phyloP scores from a whole-genome alignment of 2,329 filamentous ascomycete genomes.

The Colletotrichum phormii region DNA sequence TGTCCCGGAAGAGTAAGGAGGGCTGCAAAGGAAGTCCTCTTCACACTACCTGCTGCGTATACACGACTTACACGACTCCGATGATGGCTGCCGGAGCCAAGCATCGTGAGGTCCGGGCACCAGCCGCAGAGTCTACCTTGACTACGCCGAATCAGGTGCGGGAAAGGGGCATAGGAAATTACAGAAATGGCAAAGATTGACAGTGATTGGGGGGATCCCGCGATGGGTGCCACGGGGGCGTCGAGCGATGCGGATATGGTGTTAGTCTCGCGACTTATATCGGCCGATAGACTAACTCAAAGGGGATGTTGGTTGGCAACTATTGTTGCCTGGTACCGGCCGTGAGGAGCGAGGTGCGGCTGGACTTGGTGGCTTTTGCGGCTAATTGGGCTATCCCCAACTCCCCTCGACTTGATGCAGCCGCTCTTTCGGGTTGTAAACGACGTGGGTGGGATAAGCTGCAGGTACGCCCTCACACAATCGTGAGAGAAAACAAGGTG shows the following conservation, averaged over 20 bases:
- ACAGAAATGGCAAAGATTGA: constrained; percentile 26
- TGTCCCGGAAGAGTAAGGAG: constrained; percentile 15
- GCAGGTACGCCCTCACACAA: constrained; percentile 15
- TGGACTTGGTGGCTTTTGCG: constrained; percentile 1
- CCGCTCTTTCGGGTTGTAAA: neutral
- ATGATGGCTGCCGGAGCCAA: constrained; percentile 13
- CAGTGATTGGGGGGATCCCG: constrained; percentile 31
- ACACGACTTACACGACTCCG: constrained; percentile 3
- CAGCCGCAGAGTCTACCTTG: constrained; percentile 3
- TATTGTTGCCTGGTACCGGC: constrained; percentile 1
- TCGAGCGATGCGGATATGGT: neutral
- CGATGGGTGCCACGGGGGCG: constrained; percentile 23
- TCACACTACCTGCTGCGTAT: neutral
- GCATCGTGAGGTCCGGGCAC: constrained; percentile 22
- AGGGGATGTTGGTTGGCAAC: neutral
- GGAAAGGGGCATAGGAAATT: constrained; percentile 33
- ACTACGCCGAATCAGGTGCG: constrained; percentile 15
- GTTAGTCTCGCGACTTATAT: neutral
- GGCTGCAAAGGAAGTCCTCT: neutral
- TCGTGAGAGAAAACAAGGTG: neutral
- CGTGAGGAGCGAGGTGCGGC: neutral
- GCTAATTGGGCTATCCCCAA: neutral
- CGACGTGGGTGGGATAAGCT: neutral
- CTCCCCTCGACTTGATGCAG: neutral
- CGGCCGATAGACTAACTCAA: constrained; percentile 23